phyloP scores from a whole-genome alignment of 345 rosid species.

The Rubroshorea leprosula region DNA sequence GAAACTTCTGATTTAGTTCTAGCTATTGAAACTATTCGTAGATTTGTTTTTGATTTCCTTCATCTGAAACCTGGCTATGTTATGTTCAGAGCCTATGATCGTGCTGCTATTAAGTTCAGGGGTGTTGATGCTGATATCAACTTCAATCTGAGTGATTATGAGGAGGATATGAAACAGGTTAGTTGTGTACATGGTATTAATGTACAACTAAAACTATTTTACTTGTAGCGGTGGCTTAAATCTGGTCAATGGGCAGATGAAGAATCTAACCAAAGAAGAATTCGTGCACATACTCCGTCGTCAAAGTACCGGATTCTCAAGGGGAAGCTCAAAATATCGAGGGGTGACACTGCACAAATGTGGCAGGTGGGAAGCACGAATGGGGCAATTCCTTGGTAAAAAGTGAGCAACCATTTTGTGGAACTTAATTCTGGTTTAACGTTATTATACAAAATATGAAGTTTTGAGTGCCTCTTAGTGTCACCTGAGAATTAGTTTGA shows the following conservation, averaged over 20 bases:
- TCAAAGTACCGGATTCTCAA: conserved; percentile 86
- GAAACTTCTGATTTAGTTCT: neutral
- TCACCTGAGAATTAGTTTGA: conserved; percentile 23
- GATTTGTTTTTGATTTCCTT: conserved; percentile 2
- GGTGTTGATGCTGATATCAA: conserved; percentile 94
- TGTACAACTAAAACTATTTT: neutral
- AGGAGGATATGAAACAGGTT: conserved; percentile 87
- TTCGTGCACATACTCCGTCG: conserved; percentile 93
- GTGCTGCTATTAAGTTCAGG: conserved; percentile 94
- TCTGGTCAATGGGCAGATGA: conserved; percentile 42
- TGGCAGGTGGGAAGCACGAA: conserved; percentile 97
- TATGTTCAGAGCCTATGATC: conserved; percentile 77
- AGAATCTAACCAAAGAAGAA: conserved; percentile 72
- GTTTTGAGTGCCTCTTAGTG: conserved; percentile 18
- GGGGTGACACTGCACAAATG: conserved; percentile 93
- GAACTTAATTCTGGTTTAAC: conserved; percentile 13
- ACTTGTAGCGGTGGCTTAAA: conserved; percentile 9
- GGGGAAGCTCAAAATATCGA: conserved; percentile 90
- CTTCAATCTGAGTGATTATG: conserved; percentile 71
- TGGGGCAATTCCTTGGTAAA: conserved; percentile 97
- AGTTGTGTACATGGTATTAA: neutral
- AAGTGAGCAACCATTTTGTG: conserved; percentile 52
- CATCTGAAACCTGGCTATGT: neutral
- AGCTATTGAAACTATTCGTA: neutral
- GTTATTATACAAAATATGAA: conserved; percentile 3